phyloP scores from a whole-genome alignment of 2,329 filamentous ascomycete species.

The Cercospora janseana region DNA sequence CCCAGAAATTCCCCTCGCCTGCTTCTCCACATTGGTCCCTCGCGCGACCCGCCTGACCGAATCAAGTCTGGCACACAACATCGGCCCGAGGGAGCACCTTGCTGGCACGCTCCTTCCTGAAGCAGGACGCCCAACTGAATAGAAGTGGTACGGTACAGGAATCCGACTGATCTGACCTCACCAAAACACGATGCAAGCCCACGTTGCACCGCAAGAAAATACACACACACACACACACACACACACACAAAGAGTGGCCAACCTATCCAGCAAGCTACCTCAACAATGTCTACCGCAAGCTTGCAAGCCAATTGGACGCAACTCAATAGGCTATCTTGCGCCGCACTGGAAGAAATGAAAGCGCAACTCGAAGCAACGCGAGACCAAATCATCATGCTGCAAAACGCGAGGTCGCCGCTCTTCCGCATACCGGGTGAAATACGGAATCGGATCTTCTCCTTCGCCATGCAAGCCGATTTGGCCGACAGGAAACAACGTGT shows the following conservation, averaged over 20 bases:
- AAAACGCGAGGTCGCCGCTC: slow-evolving; percentile 23
- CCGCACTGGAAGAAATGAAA: slow-evolving; percentile 23
- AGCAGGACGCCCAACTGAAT: no score
- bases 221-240: no score
- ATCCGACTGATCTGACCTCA: no score
- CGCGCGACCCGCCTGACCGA: no score
- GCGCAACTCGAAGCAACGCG: slow-evolving; percentile 18
- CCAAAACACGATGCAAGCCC: no score
- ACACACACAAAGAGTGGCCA: no score
- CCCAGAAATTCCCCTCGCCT: background rate
- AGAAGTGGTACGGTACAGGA: no score
- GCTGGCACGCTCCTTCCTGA: no score
- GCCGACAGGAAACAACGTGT: slow-evolving; percentile 14
- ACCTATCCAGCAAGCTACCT: no score
- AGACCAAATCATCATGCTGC: slow-evolving; percentile 22
- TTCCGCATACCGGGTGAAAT: slow-evolving; percentile 23
- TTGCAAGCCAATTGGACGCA: slow-evolving; percentile 5
- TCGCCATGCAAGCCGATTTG: slow-evolving; percentile 24
- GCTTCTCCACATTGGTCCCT: background rate
- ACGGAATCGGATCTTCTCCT: slow-evolving; percentile 21
- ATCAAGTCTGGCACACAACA: background rate
- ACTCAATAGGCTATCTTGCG: slow-evolving; percentile 19
- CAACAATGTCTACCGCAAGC: no score
- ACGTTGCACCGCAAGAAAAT: no score
- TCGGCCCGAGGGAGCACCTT: slow-evolving; percentile 9